A percentile compares a stretch with the other conserved stretches of the same genome.
Conservation (phyloP, 345 rosid genomes). For the Draba incana region DNA sequence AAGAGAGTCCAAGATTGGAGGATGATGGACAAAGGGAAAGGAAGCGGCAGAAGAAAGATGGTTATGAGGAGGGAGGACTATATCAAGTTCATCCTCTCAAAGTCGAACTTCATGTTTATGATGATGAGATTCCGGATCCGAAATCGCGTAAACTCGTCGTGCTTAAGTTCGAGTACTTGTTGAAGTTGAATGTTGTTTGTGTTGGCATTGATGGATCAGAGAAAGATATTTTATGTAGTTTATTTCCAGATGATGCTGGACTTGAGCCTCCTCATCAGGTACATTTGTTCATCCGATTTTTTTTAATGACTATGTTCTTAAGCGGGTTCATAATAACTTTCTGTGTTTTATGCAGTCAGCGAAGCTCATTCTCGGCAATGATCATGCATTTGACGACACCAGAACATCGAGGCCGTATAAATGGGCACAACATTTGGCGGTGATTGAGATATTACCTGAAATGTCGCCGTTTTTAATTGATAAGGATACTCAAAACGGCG, state of each 20-base stretch:
- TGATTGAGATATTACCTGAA: constrained; percentile 91
- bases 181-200: constrained; percentile 80
- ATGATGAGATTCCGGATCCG: constrained; percentile 63
- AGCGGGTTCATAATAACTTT: constrained; percentile 3
- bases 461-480: constrained; percentile 64
- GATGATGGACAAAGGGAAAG: constrained; percentile 72
- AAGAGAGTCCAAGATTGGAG: constrained; percentile 62
- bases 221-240: constrained; percentile 61
- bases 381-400: constrained; percentile 56
- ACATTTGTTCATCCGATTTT: constrained; percentile 14
- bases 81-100: constrained; percentile 76
- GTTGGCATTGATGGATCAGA: constrained; percentile 65
- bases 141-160: constrained; percentile 58
- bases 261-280: constrained; percentile 94
- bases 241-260: constrained; percentile 83
- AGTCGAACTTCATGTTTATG: constrained; percentile 64
- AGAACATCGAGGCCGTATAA: constrained; percentile 80
- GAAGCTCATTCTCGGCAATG: constrained; percentile 67
- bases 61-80: constrained; percentile 56
- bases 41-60: constrained; percentile 72
- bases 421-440: constrained; percentile 96
- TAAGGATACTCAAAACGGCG: constrained; percentile 52
- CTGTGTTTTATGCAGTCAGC: constrained; percentile 65
- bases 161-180: constrained; percentile 75
- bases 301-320: background rate